Evolutionary conservation across 2,329 filamentous ascomycete species (phyloP), one percentile per base, ranked within the genome.

Genomic region (Davidsoniella australis): DNA sequence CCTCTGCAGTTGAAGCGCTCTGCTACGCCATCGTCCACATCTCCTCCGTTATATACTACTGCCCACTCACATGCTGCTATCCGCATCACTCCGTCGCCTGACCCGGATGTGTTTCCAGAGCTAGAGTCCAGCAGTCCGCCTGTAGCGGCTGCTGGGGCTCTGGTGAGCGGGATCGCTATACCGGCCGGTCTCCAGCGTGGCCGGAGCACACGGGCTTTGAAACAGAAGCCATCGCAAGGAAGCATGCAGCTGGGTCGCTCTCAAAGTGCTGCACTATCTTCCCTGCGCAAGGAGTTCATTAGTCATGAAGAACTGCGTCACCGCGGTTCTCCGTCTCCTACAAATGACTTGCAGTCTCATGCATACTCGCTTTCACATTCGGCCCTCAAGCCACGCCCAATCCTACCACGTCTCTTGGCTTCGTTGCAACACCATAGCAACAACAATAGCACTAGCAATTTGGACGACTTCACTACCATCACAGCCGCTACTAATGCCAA

Each of bases 261-360:
- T 14, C 48, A 50, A 20, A 37, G 41, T 9, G 49, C 49, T 5
- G 43, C 49, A 18, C 12, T 51, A 10, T 51, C 44, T 7, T 47
- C 49, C 8, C 29, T 52, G 24, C 46, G 50, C 24, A 44, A 44
- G 18, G 50, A 52, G 42, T 52, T 52, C 39, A 52, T 36, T 20
- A 48, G 37, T 10, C 50, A 52, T 45, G 50, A 52, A 7, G 48
- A 49, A 17, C 14, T 49, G n/a, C 41, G 41, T 16, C 16, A 33
- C 16, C 48, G 48, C 9, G 48, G 48, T 33, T 39, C 41, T 3
- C 48, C 48, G 26, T 49, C 48, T 33, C 48, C 41, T 7, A 42
- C 40, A 6, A 20, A 42, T 42, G 40, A 18, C 18, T 23, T 24
- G 14, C 24, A 42, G 40, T 42, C 24, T 9, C 40, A 24, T 12